Evolutionary conservation across 257 asterid species (phyloP).

Genomic region (Ballota nigra): DNA sequence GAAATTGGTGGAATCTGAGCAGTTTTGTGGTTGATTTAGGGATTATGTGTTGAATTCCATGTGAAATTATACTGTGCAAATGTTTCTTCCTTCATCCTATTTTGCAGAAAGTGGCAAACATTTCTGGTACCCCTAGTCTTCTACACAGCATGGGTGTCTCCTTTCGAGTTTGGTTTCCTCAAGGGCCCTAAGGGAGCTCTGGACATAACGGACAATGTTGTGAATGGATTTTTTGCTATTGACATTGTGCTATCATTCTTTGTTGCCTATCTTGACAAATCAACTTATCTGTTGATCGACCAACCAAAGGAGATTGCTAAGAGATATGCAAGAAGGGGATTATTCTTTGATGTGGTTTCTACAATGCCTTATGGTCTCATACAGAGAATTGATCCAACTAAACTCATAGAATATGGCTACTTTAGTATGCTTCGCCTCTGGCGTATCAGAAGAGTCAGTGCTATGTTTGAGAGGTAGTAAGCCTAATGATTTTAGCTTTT

Average conservation of each 20-base stretch:
- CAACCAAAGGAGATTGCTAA: constrained; percentile 46
- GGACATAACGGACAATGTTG: constrained; percentile 55
- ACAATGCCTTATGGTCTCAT: constrained; percentile 63
- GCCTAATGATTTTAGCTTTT: neutral
- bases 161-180: constrained; percentile 85
- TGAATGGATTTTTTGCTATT: constrained; percentile 53
- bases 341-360: constrained; percentile 63
- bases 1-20: neutral
- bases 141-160: constrained; percentile 89
- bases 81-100: neutral
- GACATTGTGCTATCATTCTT: constrained; percentile 77
- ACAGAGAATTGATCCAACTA: constrained; percentile 23
- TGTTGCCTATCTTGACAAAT: constrained; percentile 76
- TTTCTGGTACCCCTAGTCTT: constrained; percentile 59
- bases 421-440: constrained; percentile 83
- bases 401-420: constrained; percentile 47
- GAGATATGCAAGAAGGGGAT: constrained; percentile 55
- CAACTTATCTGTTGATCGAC: constrained; percentile 49
- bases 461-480: constrained; percentile 62
- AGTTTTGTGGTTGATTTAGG: neutral
- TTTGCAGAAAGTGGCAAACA: constrained; percentile 62
- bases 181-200: constrained; percentile 38
- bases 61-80: neutral
- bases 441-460: constrained; percentile 83
- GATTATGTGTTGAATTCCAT: neutral